Percentiles rank a stretch among this genome's conserved stretches.
These are phyloP conservation scores for Saksenaea oblongispora DNA, from an alignment of 371 early-diverging fungal genomes.

Conservation along the genomic window DNA sequence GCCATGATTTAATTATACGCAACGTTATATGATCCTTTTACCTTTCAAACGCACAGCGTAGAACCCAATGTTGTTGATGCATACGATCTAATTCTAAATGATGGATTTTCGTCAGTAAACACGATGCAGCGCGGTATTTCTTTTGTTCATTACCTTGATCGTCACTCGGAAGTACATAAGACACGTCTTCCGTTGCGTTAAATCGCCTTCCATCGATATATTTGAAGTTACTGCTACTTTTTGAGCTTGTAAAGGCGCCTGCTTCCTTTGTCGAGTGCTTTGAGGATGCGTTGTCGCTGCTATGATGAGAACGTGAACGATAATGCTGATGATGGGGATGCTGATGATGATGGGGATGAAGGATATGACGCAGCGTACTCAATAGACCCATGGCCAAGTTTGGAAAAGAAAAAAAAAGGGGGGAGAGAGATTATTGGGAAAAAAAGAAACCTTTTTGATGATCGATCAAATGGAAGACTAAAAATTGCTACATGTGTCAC, in stretches of 20 bases:
- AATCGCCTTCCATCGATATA: conserved; percentile 50
- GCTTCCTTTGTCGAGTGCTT: not conserved
- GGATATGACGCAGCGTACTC: not conserved
- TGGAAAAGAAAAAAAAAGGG: not conserved
- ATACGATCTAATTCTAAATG: conserved; percentile 15
- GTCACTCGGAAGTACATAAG: conserved; percentile 57
- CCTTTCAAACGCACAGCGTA: conserved; percentile 10
- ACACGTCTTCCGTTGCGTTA: conserved; percentile 41
- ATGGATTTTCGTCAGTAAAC: not conserved
- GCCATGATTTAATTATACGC: not conserved
- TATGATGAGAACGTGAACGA: not conserved
- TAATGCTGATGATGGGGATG: not conserved
- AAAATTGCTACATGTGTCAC: conserved; percentile 1
- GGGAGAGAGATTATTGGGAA: not conserved
- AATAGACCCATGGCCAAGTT: not conserved
- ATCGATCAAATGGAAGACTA: not conserved
- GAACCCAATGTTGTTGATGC: conserved; percentile 15
- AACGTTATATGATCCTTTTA: not conserved
- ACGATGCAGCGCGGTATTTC: not conserved
- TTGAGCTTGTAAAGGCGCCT: not conserved
- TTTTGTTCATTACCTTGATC: conserved; percentile 32
- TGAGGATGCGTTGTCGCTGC: not conserved
- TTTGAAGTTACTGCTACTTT: conserved; percentile 4
- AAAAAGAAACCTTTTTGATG: not conserved
- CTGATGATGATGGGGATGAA: not conserved